These are phyloP conservation scores for Salix dunnii DNA, from an alignment of 345 rosid genomes.

Conservation along the genomic window DNA sequence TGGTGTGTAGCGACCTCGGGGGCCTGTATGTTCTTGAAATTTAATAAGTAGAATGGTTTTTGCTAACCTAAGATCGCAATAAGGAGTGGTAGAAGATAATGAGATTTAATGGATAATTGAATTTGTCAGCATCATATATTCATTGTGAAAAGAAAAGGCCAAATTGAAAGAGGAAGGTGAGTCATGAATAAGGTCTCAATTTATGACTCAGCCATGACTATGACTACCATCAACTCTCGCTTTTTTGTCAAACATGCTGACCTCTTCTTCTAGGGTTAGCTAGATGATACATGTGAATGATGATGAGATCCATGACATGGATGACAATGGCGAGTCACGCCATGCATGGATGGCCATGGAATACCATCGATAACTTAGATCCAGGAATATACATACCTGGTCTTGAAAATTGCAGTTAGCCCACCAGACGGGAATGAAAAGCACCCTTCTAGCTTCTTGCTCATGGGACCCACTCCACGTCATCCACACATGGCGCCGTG, in stretches of 20 bases:
- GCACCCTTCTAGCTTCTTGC: neutral
- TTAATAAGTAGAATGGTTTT: neutral
- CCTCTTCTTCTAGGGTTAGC: neutral
- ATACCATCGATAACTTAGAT: too few species aligned
- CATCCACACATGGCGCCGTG: conserved; percentile 14
- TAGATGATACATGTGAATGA: neutral
- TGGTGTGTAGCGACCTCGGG: neutral
- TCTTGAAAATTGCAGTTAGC: neutral
- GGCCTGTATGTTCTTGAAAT: neutral
- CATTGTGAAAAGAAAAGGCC: neutral
- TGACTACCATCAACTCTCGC: neutral
- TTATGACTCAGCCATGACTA: conserved; percentile 26
- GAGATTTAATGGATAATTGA: neutral
- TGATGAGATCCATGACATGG: neutral
- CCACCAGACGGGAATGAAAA: neutral
- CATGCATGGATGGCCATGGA: neutral
- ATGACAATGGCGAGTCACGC: neutral
- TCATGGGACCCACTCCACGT: conserved; percentile 15
- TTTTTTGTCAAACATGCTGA: neutral
- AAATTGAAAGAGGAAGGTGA: conserved; percentile 10
- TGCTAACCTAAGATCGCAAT: neutral
- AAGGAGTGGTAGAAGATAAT: neutral
- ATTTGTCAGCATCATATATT: neutral
- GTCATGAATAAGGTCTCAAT: conserved; percentile 10
- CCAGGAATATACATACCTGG: neutral